phyloP scores from a whole-genome alignment of 768 basidiomycete species.

The Naganishia randhawae region DNA sequence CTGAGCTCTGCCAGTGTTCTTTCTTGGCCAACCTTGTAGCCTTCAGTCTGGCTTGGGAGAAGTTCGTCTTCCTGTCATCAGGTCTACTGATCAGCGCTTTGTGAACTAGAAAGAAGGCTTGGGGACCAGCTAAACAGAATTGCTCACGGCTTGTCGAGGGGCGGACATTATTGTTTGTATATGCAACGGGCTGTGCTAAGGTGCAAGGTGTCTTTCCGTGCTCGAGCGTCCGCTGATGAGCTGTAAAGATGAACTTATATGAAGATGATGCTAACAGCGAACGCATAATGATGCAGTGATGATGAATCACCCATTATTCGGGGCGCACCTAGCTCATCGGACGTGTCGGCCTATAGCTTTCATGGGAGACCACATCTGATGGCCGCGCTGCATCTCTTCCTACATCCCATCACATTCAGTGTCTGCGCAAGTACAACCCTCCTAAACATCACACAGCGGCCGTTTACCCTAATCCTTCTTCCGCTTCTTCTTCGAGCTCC shows the following conservation, averaged over 20 bases:
- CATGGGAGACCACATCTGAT: neutral
- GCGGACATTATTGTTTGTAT: neutral
- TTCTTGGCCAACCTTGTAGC: constrained; percentile 49
- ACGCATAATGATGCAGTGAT: neutral
- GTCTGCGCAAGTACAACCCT: constrained; percentile 5
- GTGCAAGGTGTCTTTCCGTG: neutral
- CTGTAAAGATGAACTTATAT: neutral
- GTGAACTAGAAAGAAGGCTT: too few relatives aligned
- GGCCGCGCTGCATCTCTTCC: neutral
- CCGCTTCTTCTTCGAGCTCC: constrained; percentile 19
- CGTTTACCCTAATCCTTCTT: constrained; percentile 17
- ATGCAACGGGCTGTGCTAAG: too few relatives aligned
- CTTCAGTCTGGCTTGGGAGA: constrained; percentile 42
- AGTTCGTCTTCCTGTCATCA: constrained; percentile 21
- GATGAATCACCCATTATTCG: neutral
- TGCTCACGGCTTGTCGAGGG: neutral
- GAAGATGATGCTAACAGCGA: neutral
- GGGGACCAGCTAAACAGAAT: too few relatives aligned
- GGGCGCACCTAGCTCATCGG: neutral
- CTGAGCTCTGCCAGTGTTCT: constrained; percentile 76
- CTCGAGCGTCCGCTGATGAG: neutral
- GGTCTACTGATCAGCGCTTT: too few relatives aligned
- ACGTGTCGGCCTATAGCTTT: neutral
- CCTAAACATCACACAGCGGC: neutral
- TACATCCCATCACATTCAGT: neutral